Conservation (phyloP, 2,329 filamentous ascomycete species). For the Fusarium liriodendri region DNA sequence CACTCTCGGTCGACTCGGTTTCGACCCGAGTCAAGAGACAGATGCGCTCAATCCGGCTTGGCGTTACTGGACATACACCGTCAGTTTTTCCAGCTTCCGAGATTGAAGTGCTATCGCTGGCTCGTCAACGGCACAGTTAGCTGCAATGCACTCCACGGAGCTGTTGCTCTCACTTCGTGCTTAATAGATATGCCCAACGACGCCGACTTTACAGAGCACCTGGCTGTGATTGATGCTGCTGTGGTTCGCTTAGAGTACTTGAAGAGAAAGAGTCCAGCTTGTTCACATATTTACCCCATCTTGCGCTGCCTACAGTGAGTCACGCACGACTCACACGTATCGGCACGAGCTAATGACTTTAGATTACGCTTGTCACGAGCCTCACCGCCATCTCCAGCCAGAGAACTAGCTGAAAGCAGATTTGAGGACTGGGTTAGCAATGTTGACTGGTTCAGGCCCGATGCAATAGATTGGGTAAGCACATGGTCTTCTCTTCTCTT, state of each 20-base stretch:
- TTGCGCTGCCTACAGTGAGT: constrained; percentile 27
- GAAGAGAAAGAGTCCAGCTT: constrained; percentile 13
- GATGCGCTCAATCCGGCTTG: constrained; percentile 19
- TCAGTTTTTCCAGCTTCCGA: constrained; percentile 26
- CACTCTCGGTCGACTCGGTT: constrained; percentile 7
- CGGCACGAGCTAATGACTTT: background rate
- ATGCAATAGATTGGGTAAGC: constrained; percentile 27
- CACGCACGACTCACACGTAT: no score
- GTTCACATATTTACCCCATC: constrained; percentile 19
- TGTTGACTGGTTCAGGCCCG: constrained; percentile 30
- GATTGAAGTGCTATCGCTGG: constrained; percentile 28
- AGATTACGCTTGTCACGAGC: constrained; percentile 13
- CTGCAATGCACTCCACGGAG: constrained; percentile 26
- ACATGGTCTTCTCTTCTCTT: background rate
- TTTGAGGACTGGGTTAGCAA: constrained; percentile 28
- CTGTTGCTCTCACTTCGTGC: constrained; percentile 27
- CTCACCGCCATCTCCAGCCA: background rate
- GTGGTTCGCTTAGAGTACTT: constrained; percentile 17
- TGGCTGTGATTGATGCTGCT: constrained; percentile 4
- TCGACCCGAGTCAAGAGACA: constrained; percentile 9
- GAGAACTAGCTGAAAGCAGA: constrained; percentile 7
- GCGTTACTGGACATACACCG: constrained; percentile 28
- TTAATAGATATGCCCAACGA: constrained; percentile 20
- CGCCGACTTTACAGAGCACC: background rate
- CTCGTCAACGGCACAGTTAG: constrained; percentile 18